Evolutionary conservation across 371 early-diverging fungal genomes (phyloP), one percentile per base, ranked within the genome.

Genomic region (Apophysomyces variabilis): DNA sequence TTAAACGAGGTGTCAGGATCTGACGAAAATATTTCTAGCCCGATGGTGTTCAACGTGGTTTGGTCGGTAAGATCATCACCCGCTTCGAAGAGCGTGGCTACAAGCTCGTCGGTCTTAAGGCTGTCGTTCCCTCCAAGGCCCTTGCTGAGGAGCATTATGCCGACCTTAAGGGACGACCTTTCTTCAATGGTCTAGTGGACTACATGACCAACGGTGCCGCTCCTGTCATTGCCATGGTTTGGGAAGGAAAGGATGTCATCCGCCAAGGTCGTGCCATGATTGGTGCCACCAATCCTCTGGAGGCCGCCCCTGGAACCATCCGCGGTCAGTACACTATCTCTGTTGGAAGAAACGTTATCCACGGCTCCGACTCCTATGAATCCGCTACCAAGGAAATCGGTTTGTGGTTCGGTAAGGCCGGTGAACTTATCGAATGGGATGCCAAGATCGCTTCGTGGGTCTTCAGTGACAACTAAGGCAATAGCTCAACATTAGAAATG

Each of bases 311-410:
- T 63, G 98, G 98, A 65, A 96, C 95, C 71, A 97, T 98, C 85
- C 91, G 99, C 78, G 97, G 95, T 57, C 95, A 96, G 83, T 94
- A 90, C 83, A 89, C 90, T 68, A 58, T 66, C 26, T 67, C 68
- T 44, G 61, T 66, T 18, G 64, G 65, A 66, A 86, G 87, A 71
- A 98, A 98, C 89, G 85, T 97, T 73, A 89, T 93, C 83, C 98
- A 98, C 87, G 98, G 97, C 47, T 92, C 94, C 59, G 98, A 98
- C 87, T 81, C 90, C 39, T 95, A 91, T 67, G 98, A 96, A 81
- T 85, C 86, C 69, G 97, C 96, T 64, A 89, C 94, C 80, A 90
- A 87, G 84, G 98, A 98, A 79, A 95, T 98, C 64, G 84, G 82
- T 26, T 80, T 97, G 71, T 95, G 98, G 98, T 94, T 96, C 89